These are phyloP conservation scores for Funneliformis mosseae DNA, from an alignment of 192 early-diverging fungal genomes.

Conservation along the genomic window DNA sequence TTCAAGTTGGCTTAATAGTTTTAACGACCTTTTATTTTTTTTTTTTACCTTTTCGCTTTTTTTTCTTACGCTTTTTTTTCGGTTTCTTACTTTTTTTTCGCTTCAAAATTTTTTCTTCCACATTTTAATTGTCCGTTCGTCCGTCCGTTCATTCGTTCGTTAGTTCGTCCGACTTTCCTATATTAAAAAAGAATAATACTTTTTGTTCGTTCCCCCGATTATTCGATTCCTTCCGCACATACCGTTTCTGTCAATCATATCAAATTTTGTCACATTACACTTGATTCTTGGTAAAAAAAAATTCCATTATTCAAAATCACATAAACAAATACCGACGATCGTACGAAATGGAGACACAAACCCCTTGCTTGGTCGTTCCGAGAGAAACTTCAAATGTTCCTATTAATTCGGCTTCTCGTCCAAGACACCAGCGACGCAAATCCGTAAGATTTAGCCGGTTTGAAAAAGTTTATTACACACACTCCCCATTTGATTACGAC, in stretches of 20 bases:
- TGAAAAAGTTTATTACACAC: constrained; percentile 35
- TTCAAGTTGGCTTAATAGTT: no score
- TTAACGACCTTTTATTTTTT: no score
- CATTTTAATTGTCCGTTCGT: background rate
- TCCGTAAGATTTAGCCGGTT: constrained; percentile 35
- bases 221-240: background rate
- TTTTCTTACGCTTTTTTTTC: no score
- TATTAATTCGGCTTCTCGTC: background rate
- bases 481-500: constrained; percentile 32
- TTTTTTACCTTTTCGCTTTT: no score
- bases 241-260: background rate
- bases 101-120: background rate
- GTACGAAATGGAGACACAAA: background rate
- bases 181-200: background rate
- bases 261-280: background rate
- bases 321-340: no score
- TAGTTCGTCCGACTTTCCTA: background rate
- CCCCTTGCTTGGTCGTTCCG: background rate
- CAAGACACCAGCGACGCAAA: constrained; percentile 8
- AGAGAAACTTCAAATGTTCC: background rate
- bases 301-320: background rate
- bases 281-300: background rate
- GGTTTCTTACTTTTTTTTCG: background rate
- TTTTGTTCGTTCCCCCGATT: background rate
- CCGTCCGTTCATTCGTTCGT: background rate